Evolutionary conservation across 495 filamentous ascomycete genomes (phyloP), one percentile per base, ranked within the genome.

Genomic region (Tuber magnatum): DNA sequence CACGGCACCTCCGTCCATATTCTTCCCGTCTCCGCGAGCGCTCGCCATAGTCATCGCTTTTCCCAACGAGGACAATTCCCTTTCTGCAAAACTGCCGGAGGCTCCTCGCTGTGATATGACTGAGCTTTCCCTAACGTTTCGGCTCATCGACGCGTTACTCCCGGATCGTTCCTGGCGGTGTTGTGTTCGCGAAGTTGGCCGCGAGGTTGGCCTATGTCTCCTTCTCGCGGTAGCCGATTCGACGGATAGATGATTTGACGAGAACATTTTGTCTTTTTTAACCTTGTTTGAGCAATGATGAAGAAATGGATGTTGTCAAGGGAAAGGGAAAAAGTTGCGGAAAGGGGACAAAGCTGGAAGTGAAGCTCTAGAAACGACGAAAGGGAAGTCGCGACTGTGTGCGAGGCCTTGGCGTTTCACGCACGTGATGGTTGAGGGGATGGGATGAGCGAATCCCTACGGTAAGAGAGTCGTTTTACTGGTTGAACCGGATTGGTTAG

Each of bases 111-210:
- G 77, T 12, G 76, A 75, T 73, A 75, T 43, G 72, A 75, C 75
- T 39, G 76, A 79, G 8, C 77, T 43, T 46, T 79, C 77, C 40
- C 77, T 35, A 44, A 46, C 69, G 61, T 68, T 69, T 73, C 72
- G 78, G 72, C 65, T 74, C 46, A 81, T 74, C 24, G 80, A 77
- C 72, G 74, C 69, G 74, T 74, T 76, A 51, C 77, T 81, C 39
- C 68, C 73, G n/a, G 80, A 73, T 84, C 35, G 84, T 84, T 73
- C 86, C 86, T 80, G 86, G 85, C 61, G 85, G 83, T 77, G 86
- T 84, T 71, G 86, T 84, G 86, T 85, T 84, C 61, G 85, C 83
- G 51, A 86, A 85, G 83, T 73, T 24, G 77, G 77, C 48, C 77
- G 78, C 46, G 77, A 79, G 65, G 78, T 79, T 18, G 77, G 77